Evolutionary conservation across 1,284 basidiomycete genomes (phyloP).

Genomic region (Melampsora larici-populina): DNA sequence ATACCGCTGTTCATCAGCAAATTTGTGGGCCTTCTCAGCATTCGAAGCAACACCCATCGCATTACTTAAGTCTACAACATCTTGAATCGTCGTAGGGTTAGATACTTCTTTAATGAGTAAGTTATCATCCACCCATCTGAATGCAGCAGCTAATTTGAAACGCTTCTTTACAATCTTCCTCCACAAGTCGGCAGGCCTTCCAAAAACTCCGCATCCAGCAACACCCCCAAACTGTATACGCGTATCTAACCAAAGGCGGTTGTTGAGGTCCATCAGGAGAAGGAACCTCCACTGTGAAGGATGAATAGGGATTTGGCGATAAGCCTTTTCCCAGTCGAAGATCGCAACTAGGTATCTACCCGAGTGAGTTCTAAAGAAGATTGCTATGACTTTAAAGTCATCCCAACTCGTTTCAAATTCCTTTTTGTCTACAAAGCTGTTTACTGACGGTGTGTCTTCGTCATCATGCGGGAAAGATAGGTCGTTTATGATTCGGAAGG

Average conservation of each 20-base stretch:
- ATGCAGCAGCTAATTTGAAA: neutral
- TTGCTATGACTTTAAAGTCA: no score
- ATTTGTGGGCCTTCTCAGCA: neutral
- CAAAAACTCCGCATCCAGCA: neutral
- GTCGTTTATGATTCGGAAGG: neutral
- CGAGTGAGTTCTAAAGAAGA: no score
- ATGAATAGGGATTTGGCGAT: no score
- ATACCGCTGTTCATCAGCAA: neutral
- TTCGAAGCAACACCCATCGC: constrained; percentile 4
- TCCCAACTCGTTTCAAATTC: no score
- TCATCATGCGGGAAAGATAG: neutral
- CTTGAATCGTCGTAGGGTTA: neutral
- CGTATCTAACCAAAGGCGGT: neutral
- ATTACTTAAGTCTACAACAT: neutral
- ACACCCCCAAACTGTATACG: neutral
- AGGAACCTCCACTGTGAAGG: constrained; percentile 1
- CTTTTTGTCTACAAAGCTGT: no score
- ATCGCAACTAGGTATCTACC: no score
- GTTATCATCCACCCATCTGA: constrained; percentile 15
- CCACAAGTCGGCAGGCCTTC: constrained; percentile 6
- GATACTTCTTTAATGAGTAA: neutral
- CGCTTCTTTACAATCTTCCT: neutral
- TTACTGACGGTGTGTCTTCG: no score
- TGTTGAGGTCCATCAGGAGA: neutral
- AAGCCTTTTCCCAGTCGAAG: no score